Base-by-base conservation (phyloP, 2,329 filamentous ascomycete species). In the Chaetomium sp. region DNA sequence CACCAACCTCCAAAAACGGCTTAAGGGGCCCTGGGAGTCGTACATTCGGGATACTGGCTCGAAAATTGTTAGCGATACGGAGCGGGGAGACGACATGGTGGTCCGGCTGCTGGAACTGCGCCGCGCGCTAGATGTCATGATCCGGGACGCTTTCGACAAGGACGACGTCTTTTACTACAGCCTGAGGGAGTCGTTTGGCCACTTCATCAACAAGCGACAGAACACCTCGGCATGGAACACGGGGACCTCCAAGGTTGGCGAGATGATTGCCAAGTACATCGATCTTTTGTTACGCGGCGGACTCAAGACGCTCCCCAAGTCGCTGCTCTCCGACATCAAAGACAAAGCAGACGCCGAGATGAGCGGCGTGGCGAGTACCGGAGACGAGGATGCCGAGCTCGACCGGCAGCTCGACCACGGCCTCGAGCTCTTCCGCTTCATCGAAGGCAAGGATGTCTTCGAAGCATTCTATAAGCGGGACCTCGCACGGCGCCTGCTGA, bases 391-490 rank as follows among this genome's bases (percentile, higher is more conserved):
- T 68, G 86, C 87, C 0, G 91, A 96, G 70, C 81, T 99, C 56
- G 91, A 96, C 66, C 84, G 87, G 40, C 94, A 97, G 68, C 79
- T 99, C 9, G 91, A 99, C 64, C 88, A 95, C 67, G 91, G 89
- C 0, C 77, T 99, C 2, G 92, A 97, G 69, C 77, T 99, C 4
- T 99, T 99, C 79, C 84, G 95, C 5, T 97, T 97, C 70, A 89
- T 99, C 37, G 87, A 97, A 67, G 94, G 94, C 62, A 99, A 99
- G 70, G 92, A 95, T 54, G 89, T 96, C 0, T 99, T 99, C 61
- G 94, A 99, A 69, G 92, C 94, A 1, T 99, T 99, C 69, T 99
- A 99, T 80, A 99, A 99, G 76, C 95, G 94, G 66, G 94, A 97
- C 67, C 79, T 99, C 50, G 92, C 95, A 1, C 82, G 91, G 12